Evolutionary conservation across 495 filamentous ascomycete genomes (phyloP).

Genomic region (Jackrogersella multiformis): DNA sequence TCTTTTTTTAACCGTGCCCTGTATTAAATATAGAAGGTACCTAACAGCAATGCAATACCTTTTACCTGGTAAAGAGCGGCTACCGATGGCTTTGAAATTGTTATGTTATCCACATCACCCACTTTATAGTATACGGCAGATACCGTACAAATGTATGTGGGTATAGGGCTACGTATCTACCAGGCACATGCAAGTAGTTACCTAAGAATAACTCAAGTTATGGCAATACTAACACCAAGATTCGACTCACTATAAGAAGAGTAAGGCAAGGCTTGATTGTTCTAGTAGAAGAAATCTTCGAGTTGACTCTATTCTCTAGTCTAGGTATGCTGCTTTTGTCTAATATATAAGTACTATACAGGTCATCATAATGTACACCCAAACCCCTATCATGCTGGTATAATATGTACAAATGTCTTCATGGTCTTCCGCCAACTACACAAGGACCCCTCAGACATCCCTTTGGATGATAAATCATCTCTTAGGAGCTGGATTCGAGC

Average conservation of each 20-base stretch:
- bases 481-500: no score
- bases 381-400: no score
- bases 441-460: no score
- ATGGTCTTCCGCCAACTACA: no score
- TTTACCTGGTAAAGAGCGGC: slow-evolving; percentile 19
- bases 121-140: slow-evolving; percentile 6
- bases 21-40: slow-evolving; percentile 40
- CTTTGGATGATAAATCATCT: no score
- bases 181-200: slow-evolving; percentile 13
- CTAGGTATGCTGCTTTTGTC: neutral
- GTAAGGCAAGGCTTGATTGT: no score
- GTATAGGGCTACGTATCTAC: no score
- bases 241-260: no score
- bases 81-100: slow-evolving; percentile 43
- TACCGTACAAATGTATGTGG: neutral
- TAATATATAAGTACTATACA: slow-evolving; percentile 3
- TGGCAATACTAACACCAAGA: no score
- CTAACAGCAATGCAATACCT: slow-evolving; percentile 1
- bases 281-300: neutral
- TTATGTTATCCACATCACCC: no score
- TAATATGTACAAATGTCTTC: no score
- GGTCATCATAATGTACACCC: slow-evolving; percentile 5
- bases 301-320: slow-evolving; percentile 13
- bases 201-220: no score
- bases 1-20: neutral